Base-by-base conservation (phyloP, 345 rosid genomes). In the Sonneratia alba region DNA sequence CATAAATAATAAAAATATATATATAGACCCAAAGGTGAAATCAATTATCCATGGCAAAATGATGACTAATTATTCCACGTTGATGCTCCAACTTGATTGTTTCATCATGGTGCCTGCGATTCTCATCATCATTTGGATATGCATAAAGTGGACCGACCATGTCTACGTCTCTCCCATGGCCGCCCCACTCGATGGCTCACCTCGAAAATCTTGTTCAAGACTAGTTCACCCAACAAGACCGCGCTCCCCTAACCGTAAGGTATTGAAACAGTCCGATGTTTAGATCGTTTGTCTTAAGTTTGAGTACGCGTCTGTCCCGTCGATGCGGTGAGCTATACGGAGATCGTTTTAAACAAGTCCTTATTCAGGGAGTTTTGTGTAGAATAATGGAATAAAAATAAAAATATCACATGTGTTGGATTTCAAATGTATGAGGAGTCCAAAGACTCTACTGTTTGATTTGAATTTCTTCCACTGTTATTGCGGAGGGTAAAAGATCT, bases 51-150 rank as follows among this genome's bases (percentile, higher is more conserved):
- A 53, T 79, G 68, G 62, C 67, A 81, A 76, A 84, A 24, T 75
- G 81, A 85, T 85, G 80, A 73, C 80, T 82, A 80, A 87, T 87
- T 82, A 87, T 87, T 83, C 83, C 87, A 61, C 77, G 18, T 73
- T 77, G 87, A 84, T 84, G 81, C 88, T 83, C 32, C 81, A 72
- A 71, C 84, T 83, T 53, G 85, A 71, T 71, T 71, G 61, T 76
- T 82, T 82, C 79, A 86, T 83, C 79, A 73, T 70, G 83, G 16
- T 53, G 57, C 57, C 21, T 83, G 74, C 80, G 83, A 78, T 80
- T 75, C 82, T 80, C 81, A 80, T 80, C 74, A 82, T 83, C 79
- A 74, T 74, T 82, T 70, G 79, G 83, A 73, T 76, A 81, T 71
- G 32, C 32, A 81, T 77, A 12, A 55, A 22, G 73, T 16, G 36